These are phyloP conservation scores for Phanerodontia chrysosporium DNA, from an alignment of 768 basidiomycete genomes.

Conservation along the genomic window DNA sequence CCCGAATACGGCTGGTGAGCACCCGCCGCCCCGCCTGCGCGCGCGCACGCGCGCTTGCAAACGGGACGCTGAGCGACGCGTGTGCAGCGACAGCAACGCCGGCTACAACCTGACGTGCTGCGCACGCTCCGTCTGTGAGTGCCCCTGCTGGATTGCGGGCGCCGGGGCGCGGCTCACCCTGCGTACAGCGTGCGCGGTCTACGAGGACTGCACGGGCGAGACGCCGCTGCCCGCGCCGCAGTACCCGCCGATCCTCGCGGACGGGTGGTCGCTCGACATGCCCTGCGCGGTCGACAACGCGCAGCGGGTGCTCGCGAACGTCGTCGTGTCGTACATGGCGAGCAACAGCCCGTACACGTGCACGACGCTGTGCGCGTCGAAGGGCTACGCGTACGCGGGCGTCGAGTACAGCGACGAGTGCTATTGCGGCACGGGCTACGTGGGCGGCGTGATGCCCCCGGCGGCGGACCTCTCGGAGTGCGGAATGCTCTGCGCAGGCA, in stretches of 20 bases:
- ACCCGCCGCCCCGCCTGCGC: too few species aligned
- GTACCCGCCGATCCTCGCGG: constrained; percentile 1
- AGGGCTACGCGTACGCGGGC: constrained; percentile 19
- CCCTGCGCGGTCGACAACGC: constrained; percentile 18
- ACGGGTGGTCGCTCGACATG: constrained; percentile 13
- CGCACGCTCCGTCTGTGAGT: background rate
- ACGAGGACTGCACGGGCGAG: constrained; percentile 6
- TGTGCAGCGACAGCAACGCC: background rate
- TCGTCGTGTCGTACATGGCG: constrained; percentile 9
- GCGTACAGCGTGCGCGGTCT: background rate
- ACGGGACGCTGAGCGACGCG: background rate
- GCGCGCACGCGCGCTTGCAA: too few species aligned
- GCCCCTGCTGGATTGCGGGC: too few species aligned
- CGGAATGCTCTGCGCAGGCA: constrained; percentile 18
- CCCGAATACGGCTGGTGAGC: constrained; percentile 5
- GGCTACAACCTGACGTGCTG: constrained; percentile 3
- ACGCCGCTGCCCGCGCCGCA: background rate
- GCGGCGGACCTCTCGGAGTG: constrained; percentile 12
- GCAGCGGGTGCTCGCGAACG: constrained; percentile 15
- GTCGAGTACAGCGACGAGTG: constrained; percentile 23
- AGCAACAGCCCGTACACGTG: constrained; percentile 16
- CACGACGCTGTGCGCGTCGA: constrained; percentile 11
- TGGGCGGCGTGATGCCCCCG: constrained; percentile 5
- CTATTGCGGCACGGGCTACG: constrained; percentile 21
- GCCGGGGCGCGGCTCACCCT: too few species aligned